Base-by-base conservation (phyloP, 2,329 filamentous ascomycete species). In the Corniculantispora saksenae region DNA sequence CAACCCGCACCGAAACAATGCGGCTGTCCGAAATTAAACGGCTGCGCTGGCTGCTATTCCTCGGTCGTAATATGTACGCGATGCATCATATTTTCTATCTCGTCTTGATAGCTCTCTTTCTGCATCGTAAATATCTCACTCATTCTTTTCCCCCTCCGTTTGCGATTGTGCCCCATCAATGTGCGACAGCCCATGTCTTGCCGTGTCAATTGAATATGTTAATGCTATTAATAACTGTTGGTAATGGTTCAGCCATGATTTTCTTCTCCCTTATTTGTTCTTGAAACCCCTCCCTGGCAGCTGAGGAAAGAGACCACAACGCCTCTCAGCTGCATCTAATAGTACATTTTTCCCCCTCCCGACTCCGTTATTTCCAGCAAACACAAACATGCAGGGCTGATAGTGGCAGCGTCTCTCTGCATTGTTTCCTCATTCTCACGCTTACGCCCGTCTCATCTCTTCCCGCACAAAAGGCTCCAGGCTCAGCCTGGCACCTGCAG, bases 401-500 rank as follows among this genome's bases (percentile, higher is more conserved):
- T 48, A 21, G 8, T 19, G n/a, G 27, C 25, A 54, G 27, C 51
- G 17, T 58, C 19, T 27, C 17, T 29, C 21, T 43, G 38, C 43
- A 35, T 53, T 53, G 21, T 35, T 51, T 38, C 13, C 3, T 13
- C 45, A 23, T 2, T 3, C 10, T 35, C 12, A 47, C 27, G 27
- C 53, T 35, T 43, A 55, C 35, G 25, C 45, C 29, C 61, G 43
- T 35, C 61, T 51, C 71, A 70, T 54, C 40, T 78, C 73, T 67
- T 81, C 79, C 27, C 73, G 72, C 29, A 81, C 75, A 61, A 74
- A 71, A 19, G 71, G 68, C 67, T 81, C 79, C 19, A 79, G 66
- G 15, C 66, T 64, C 40, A 83, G 71, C 51, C 70, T 69, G 8
- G 73, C 72, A 6, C 75, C 76, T 15, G 72, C 74, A 8, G 75